Evolutionary conservation across 306 rosid species (phyloP).

Genomic region (Hippophae gyantsensis): DNA sequence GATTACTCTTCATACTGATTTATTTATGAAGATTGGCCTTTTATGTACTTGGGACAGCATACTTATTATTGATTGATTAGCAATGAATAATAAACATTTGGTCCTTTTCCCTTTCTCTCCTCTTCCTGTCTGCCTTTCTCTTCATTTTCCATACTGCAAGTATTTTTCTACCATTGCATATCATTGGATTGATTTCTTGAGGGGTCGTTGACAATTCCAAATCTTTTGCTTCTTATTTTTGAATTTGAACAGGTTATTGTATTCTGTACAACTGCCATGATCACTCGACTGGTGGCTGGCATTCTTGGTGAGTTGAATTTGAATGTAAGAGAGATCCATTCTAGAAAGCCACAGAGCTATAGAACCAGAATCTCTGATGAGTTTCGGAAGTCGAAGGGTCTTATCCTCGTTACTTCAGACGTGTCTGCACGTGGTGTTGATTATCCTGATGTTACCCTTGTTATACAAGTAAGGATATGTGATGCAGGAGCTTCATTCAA

Average conservation of each 20-base stretch:
- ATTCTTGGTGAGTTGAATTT: constrained; percentile 76
- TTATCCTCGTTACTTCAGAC: constrained; percentile 87
- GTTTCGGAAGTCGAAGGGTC: constrained; percentile 85
- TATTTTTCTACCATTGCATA: no score
- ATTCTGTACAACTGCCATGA: constrained; percentile 98
- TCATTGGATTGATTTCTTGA: no score
- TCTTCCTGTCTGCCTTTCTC: no score
- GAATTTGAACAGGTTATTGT: constrained; percentile 59
- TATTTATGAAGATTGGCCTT: background rate
- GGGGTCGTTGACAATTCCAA: no score
- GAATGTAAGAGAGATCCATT: constrained; percentile 95
- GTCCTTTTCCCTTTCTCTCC: no score
- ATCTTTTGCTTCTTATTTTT: no score
- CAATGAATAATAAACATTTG: no score
- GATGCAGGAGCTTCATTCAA: no score
- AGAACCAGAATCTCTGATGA: constrained; percentile 92
- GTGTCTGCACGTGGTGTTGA: constrained; percentile 99
- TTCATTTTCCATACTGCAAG: no score
- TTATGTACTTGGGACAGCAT: no score
- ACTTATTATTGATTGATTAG: no score
- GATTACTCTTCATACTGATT: background rate
- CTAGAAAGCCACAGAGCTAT: constrained; percentile 81
- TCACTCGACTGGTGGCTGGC: constrained; percentile 73
- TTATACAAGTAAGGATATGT: constrained; percentile 52
- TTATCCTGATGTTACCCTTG: constrained; percentile 92